Conservation (phyloP, 2,329 filamentous ascomycete genomes). For the Ceratocystis alfenasii region DNA sequence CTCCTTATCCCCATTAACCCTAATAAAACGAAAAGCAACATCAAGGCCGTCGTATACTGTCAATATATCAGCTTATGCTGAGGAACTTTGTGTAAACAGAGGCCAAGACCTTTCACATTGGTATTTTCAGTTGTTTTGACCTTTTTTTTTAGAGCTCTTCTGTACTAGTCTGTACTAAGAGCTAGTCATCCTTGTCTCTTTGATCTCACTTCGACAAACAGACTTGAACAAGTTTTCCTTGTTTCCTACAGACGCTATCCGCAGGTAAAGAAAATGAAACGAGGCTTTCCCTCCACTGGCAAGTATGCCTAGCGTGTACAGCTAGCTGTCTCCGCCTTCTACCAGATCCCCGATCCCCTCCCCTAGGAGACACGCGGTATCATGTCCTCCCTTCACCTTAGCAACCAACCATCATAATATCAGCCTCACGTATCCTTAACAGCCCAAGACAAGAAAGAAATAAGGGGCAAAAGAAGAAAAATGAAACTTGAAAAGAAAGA, state of each 20-base stretch:
- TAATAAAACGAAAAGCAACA: neutral
- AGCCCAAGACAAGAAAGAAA: neutral
- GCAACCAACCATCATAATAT: neutral
- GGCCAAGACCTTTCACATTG: neutral
- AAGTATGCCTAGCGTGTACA: neutral
- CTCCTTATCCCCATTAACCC: neutral
- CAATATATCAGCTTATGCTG: too few species aligned
- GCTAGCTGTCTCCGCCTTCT: too few species aligned
- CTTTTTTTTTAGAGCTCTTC: neutral
- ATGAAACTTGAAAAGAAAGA: slow-evolving; percentile 3
- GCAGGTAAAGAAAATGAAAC: neutral
- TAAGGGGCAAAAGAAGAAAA: neutral
- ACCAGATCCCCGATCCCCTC: neutral
- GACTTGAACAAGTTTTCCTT: neutral
- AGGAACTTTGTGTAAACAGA: too few species aligned
- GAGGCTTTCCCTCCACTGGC: neutral
- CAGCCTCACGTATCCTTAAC: neutral
- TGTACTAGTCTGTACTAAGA: neutral
- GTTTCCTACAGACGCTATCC: neutral
- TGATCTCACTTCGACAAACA: neutral
- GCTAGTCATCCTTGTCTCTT: neutral
- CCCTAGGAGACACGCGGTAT: neutral
- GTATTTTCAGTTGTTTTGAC: neutral
- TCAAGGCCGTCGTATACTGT: too few species aligned
- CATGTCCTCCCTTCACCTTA: neutral